Evolutionary conservation across 495 filamentous ascomycete species (phyloP), one percentile per base, ranked within the genome.

Genomic region (Schizothecium vesticola): DNA sequence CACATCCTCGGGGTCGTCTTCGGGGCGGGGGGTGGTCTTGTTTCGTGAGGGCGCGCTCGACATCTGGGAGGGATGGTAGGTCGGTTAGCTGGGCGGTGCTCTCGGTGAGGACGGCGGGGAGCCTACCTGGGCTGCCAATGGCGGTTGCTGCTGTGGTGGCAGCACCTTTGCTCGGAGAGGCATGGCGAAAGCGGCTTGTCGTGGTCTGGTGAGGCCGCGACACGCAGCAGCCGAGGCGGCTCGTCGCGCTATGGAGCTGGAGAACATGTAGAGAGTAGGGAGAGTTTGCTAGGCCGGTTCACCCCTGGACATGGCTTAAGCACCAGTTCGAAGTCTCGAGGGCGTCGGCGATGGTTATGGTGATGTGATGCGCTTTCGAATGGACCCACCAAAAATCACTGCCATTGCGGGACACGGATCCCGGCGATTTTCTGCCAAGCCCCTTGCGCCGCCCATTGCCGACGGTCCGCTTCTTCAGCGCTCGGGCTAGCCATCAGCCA

Each of bases 1-100:
- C 66, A 99, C 95, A 86, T 99, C 96, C 69, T 93, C 89, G 71
- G 90, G 87, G 21, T 92, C 90, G 80, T 97, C 91, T 43, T 82
- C 86, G 76, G 82, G 86, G 63, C 83, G n/a, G 80, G 22, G 81
- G 77, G 58, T 75, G 70, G 80, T 75, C 28, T 72, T 55, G 22
- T 71, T 61, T 62, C 63, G 43, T 61, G 71, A 64, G n/a, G 72
- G 26, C 51, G 76, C 67, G 24, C 82, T 85, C 33, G 87, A 88
- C 83, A 91, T 89, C 89, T 91, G 75, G 26, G 1, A 25, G 12
- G 1, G 28, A 19, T 3, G 28, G n/a, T 0, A 21, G 55, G 16
- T 3, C 11, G 51, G 56, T 29, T 11, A 25, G 56, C 26, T 23
- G 9, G 36, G 7, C 1, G 24, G 12, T 8, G 19, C 9, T 57